Evolutionary conservation across 805 yeast genomes (phyloP).

Genomic region (Kodamaea hsintzibuensis): DNA sequence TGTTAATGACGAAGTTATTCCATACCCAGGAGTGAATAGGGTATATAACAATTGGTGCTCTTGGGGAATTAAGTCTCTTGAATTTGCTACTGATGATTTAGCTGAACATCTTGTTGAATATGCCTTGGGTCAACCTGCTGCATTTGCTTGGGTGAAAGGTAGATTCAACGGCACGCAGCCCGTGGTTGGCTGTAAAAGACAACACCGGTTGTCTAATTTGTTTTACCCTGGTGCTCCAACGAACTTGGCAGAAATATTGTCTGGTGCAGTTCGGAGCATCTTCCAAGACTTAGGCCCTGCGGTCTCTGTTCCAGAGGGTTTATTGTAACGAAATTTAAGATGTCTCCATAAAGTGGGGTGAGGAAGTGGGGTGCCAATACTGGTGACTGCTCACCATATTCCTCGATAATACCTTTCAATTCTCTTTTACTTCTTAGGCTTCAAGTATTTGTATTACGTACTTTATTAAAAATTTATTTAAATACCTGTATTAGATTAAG

Average conservation of each 20-base stretch:
- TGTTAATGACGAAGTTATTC: slow-evolving; percentile 12
- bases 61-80: slow-evolving; percentile 25
- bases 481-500: too few relatives aligned
- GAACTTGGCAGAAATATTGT: neutral
- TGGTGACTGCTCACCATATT: too few relatives aligned
- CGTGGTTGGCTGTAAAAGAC: slow-evolving; percentile 18
- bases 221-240: slow-evolving; percentile 37
- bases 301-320: neutral
- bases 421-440: too few relatives aligned
- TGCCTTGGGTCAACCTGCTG: slow-evolving; percentile 15
- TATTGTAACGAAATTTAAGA: too few relatives aligned
- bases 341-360: neutral
- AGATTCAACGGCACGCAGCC: slow-evolving; percentile 17
- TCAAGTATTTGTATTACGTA: too few relatives aligned
- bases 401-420: too few relatives aligned
- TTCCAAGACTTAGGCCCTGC: neutral
- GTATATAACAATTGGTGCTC: slow-evolving; percentile 29
- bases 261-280: neutral
- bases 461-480: too few relatives aligned
- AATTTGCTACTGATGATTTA: slow-evolving; percentile 24
- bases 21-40: slow-evolving; percentile 9
- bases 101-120: slow-evolving; percentile 27
- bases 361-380: neutral
- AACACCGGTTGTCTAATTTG: slow-evolving; percentile 50
- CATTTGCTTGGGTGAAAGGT: slow-evolving; percentile 19